These are phyloP conservation scores for Microcos paniculata DNA, from an alignment of 345 rosid genomes.

Conservation along the genomic window DNA sequence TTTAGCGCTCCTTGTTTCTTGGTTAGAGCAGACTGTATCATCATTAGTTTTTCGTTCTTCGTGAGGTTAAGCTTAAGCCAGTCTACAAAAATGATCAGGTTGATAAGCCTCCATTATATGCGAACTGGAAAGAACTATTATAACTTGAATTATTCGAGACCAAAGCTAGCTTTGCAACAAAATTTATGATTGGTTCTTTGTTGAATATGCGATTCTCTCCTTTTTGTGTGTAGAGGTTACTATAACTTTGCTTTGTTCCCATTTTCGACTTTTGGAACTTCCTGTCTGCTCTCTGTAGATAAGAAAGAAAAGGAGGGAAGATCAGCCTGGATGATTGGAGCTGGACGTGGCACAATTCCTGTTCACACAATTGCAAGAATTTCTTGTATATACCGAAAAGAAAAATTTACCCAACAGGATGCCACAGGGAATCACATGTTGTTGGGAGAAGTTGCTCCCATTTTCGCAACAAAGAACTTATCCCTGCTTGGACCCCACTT, in stretches of 20 bases:
- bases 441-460: constrained; percentile 16
- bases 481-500: constrained; percentile 15
- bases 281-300: not conserved
- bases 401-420: constrained; percentile 19
- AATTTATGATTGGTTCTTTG: not conserved
- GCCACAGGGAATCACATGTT: constrained; percentile 32
- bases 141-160: not conserved
- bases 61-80: too few relatives aligned
- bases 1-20: not conserved
- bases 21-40: not conserved
- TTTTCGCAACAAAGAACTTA: constrained; percentile 26
- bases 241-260: not conserved
- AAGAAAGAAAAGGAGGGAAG: not conserved
- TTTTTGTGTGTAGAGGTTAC: not conserved
- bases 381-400: not conserved
- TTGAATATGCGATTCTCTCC: not conserved
- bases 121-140: not conserved
- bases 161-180: not conserved
- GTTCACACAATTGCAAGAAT: constrained; percentile 28
- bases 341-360: constrained; percentile 17
- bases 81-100: not conserved
- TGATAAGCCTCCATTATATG: not conserved
- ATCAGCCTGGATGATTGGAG: not conserved
- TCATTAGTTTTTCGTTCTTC: not conserved
- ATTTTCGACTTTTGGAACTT: not conserved